Percentiles rank a stretch among this genome's conserved stretches.
Evolutionary conservation across 2,329 filamentous ascomycete genomes (phyloP).

Genomic region (Dactylellina sp.): DNA sequence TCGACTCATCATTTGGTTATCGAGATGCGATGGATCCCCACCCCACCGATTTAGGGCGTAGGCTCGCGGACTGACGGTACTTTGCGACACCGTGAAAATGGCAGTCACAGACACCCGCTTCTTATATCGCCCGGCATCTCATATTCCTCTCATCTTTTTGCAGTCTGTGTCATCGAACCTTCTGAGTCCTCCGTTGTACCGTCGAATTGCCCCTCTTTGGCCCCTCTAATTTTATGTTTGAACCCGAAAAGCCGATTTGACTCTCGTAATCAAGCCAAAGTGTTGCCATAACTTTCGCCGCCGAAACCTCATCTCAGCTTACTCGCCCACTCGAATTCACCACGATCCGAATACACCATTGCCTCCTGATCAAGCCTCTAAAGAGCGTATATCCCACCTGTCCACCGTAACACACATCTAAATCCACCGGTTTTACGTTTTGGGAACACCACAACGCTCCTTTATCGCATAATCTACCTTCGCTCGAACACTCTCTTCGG

Average conservation of each 20-base stretch:
- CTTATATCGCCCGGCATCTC: slow-evolving; percentile 15
- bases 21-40: slow-evolving; percentile 29
- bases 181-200: slow-evolving; percentile 2
- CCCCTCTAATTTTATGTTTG: not conserved
- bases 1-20: slow-evolving; percentile 21
- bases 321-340: not conserved
- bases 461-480: not conserved
- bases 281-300: slow-evolving; percentile 44
- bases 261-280: slow-evolving; percentile 29
- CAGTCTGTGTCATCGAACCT: not conserved
- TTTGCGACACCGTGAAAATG: slow-evolving; percentile 43
- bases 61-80: slow-evolving; percentile 4
- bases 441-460: not conserved
- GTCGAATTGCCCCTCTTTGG: slow-evolving; percentile 29
- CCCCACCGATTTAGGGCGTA: slow-evolving; percentile 46
- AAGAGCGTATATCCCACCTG: not conserved
- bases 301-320: slow-evolving; percentile 3
- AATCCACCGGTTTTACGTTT: not conserved
- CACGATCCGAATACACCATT: not conserved
- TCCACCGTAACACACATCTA: not conserved
- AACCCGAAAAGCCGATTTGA: slow-evolving; percentile 1
- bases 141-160: slow-evolving; percentile 1
- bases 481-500: slow-evolving; percentile 39
- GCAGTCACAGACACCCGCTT: slow-evolving; percentile 46
- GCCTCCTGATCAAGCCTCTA: not conserved